Evolutionary conservation across 495 filamentous ascomycete genomes (phyloP), one percentile per base, ranked within the genome.

Genomic region (Tuber brumale): DNA sequence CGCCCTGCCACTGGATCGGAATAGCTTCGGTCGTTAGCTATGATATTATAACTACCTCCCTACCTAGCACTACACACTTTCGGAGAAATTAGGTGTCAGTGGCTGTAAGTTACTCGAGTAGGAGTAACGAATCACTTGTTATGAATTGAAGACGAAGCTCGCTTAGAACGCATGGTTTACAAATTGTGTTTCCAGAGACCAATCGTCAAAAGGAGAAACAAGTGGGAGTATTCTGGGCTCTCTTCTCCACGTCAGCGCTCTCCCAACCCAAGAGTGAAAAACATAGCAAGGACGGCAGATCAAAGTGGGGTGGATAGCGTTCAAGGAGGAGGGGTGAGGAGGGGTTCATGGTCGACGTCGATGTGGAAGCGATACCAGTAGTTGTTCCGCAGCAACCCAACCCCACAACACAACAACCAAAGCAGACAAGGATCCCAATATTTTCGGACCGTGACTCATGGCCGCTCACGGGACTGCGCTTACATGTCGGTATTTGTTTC

Each of bases 391-490:
- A 61, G n/a, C 57, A 35, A 66, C 57, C 57, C 31, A 35, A 66
- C 57, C 57, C 57, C 57, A 66, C 57, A 66, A 31, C 57, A 66
- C 3, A 66, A 18, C 57, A 35, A 66, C 57, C 57, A 66, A 27
- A 61, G 3, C 51, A 12, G 51, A 61, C 51, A 61, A 61, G 57
- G 57, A 66, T 66, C 27, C 57, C 57, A 35, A 66, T 66, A 35
- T 66, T 66, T 66, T 66, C 57, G 57, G 57, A 66, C 57, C 57
- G 57, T 66, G 57, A 66, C 57, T 66, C 57, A 66, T 66, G 57
- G 27, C 27, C 57, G 14, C 10, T 5, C 57, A 66, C 57, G 57
- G 27, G 57, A 66, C 57, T 5, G 57, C 14, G 57, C 57, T 66
- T 66, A 66, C 57, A 66, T 66, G 57, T 18, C 57, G 27, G 57